These are phyloP conservation scores for Geotrichum siamense DNA, from an alignment of 1,139 yeast species.

Conservation along the genomic window DNA sequence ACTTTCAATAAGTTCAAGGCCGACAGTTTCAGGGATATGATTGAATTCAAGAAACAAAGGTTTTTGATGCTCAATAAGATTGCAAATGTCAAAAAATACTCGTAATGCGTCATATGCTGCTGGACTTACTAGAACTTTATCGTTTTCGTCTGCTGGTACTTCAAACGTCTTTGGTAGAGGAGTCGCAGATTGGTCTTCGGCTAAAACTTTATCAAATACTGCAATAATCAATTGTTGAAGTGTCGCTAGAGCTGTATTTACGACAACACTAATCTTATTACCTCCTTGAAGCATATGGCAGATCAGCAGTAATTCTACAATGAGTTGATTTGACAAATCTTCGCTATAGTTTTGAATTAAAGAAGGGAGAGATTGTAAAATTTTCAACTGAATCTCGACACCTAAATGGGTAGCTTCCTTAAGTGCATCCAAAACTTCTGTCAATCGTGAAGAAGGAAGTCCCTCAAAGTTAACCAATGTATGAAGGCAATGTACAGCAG, in stretches of 20 bases:
- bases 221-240: constrained; percentile 75
- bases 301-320: constrained; percentile 55
- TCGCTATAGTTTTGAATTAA: constrained; percentile 57
- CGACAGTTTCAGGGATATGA: constrained; percentile 57
- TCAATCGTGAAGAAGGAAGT: constrained; percentile 48
- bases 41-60: constrained; percentile 48
- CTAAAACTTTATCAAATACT: constrained; percentile 58
- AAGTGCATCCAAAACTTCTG: constrained; percentile 55
- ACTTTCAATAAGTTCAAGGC: constrained; percentile 74
- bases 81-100: constrained; percentile 65
- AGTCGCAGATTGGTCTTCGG: constrained; percentile 33
- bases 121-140: constrained; percentile 41
- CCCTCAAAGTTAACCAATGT: constrained; percentile 46
- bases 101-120: constrained; percentile 62
- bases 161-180: constrained; percentile 26
- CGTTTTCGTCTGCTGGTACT: constrained; percentile 40
- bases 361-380: constrained; percentile 77
- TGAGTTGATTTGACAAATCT: constrained; percentile 47
- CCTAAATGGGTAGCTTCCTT: constrained; percentile 70
- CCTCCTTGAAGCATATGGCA: constrained; percentile 66
- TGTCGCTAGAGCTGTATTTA: constrained; percentile 91
- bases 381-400: constrained; percentile 75
- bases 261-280: constrained; percentile 66
- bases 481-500: constrained; percentile 65
- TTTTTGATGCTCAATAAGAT: constrained; percentile 52